Conservation (phyloP, 352 stramenopile species). For the Phytophthora cactorum region DNA sequence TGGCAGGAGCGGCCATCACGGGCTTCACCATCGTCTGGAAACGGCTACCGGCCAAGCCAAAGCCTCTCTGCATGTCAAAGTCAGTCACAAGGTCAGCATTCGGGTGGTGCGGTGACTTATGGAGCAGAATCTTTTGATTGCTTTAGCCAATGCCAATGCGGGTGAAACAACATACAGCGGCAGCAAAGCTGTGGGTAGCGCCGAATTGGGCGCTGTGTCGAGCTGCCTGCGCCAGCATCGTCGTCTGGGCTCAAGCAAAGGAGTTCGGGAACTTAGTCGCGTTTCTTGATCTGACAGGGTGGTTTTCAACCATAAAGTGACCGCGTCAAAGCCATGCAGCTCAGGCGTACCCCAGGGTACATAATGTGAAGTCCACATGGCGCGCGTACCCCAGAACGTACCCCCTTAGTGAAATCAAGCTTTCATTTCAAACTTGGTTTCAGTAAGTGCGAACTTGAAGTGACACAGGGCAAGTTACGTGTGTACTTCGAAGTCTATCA, state of each 20-base stretch:
- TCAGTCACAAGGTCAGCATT: constrained; percentile 23
- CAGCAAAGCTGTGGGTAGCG: constrained; percentile 25
- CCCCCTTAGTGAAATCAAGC: constrained; percentile 13
- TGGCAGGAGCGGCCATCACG: constrained; percentile 25
- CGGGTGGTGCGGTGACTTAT: constrained; percentile 12
- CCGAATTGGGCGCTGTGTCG: constrained; percentile 33
- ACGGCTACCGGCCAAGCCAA: constrained; percentile 39
- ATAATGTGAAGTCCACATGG: constrained; percentile 7
- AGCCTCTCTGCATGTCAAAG: constrained; percentile 28
- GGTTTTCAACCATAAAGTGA: constrained; percentile 39
- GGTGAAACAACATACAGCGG: constrained; percentile 20
- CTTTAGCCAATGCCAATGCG: background rate
- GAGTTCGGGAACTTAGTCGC: constrained; percentile 10
- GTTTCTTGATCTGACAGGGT: constrained; percentile 28
- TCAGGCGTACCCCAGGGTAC: constrained; percentile 6
- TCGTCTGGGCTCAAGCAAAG: constrained; percentile 10
- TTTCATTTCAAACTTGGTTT: background rate
- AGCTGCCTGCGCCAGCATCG: constrained; percentile 52
- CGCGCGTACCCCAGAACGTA: constrained; percentile 13
- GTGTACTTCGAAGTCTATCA: too few relatives aligned
- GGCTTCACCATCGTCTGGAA: constrained; percentile 75
- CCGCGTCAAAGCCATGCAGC: constrained; percentile 48
- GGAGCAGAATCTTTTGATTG: too few relatives aligned
- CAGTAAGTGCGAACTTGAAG: background rate
- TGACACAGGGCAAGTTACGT: background rate